phyloP scores from a whole-genome alignment of 192 early-diverging fungal genomes.

The Mortierella claussenii region DNA sequence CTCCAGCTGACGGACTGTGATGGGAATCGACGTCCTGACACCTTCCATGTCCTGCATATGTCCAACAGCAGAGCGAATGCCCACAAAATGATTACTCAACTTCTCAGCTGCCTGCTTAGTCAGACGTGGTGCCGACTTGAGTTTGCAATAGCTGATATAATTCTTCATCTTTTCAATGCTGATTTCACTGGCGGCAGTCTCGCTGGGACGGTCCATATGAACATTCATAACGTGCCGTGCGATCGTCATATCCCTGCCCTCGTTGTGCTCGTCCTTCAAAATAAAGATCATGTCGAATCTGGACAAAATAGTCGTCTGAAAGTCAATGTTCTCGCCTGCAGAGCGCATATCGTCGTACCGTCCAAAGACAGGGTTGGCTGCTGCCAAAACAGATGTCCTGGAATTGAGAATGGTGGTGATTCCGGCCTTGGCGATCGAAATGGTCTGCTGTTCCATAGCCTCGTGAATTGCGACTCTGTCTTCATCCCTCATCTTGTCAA shows the following conservation, averaged over 20 bases:
- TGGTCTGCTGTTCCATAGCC: constrained; percentile 99
- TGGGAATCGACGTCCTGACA: constrained; percentile 89
- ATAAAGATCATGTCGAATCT: constrained; percentile 99
- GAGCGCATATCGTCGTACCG: constrained; percentile 98
- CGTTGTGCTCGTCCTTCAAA: constrained; percentile 97
- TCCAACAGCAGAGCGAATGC: constrained; percentile 87
- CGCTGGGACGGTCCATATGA: constrained; percentile 81
- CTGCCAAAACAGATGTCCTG: constrained; percentile 95
- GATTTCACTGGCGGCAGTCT: constrained; percentile 82
- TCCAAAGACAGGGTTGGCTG: constrained; percentile 98
- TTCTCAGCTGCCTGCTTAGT: constrained; percentile 90
- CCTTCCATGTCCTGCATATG: constrained; percentile 77
- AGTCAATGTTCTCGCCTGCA: constrained; percentile 99
- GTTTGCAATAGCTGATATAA: constrained; percentile 96
- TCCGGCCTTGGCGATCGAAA: constrained; percentile 99
- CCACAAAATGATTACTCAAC: constrained; percentile 93
- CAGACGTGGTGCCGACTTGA: constrained; percentile 95
- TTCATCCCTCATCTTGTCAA: constrained; percentile 99
- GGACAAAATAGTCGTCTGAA: constrained; percentile 99
- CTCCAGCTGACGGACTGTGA: constrained; percentile 97
- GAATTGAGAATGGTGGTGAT: constrained; percentile 99
- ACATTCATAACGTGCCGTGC: constrained; percentile 97
- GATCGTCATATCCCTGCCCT: constrained; percentile 90
- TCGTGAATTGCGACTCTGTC: constrained; percentile 99
- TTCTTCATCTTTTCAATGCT: constrained; percentile 95